A percentile compares a stretch with the other conserved stretches of the same genome.
Conservation (phyloP, 768 basidiomycete species). For the Dioszegia aurantiaca region DNA sequence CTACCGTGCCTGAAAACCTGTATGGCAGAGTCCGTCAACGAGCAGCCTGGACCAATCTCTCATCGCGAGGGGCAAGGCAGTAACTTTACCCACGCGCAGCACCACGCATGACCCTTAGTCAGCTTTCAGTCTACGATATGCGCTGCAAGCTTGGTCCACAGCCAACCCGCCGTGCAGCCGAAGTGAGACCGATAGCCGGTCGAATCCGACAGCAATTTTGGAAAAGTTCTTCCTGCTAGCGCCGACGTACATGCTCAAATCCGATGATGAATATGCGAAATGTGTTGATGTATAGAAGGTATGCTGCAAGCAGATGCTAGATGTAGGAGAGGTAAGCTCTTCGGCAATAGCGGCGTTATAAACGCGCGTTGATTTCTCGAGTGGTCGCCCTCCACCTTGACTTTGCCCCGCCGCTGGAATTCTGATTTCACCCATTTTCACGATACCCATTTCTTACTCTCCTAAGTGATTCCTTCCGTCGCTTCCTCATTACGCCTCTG, state of each 20-base stretch:
- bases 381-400: constrained; percentile 1
- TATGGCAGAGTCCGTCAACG: background rate
- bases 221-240: no score
- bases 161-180: no score
- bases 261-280: no score
- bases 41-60: no score
- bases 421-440: constrained; percentile 1
- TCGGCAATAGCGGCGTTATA: constrained; percentile 15
- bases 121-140: no score
- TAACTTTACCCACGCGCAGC: no score
- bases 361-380: background rate
- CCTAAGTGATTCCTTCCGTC: background rate
- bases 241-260: no score
- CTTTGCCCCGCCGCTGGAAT: constrained; percentile 1
- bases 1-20: constrained; percentile 3
- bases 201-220: no score
- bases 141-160: no score
- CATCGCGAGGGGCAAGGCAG: no score
- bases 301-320: background rate
- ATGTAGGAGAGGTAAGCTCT: background rate
- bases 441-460: background rate
- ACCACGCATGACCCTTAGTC: no score
- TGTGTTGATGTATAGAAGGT: background rate
- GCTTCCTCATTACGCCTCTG: background rate
- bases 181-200: no score